Evolutionary conservation across 2,329 filamentous ascomycete species (phyloP), one percentile per base, ranked within the genome.

Genomic region (Myriangium duriaei): DNA sequence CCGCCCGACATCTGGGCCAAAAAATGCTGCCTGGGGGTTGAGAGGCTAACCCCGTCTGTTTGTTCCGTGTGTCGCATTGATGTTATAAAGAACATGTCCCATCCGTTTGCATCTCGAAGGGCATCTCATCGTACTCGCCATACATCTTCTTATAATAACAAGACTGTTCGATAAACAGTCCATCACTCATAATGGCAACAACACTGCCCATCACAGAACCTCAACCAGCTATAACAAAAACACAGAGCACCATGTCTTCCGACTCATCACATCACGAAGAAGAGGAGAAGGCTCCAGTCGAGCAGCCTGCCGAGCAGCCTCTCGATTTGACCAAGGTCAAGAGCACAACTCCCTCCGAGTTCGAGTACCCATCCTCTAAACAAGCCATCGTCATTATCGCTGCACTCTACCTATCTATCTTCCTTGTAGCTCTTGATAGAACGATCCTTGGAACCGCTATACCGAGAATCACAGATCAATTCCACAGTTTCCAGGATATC

Each of bases 371-470:
- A 1, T 53, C 50, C 14, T 37, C 42, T 2, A 49, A 46, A 39
- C 50, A 55, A 39, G 47, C 59, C n/a, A 40, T 41, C 2, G 45
- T 58, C 29, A 59, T 60, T 44, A 52, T 52, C 9, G 47, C 53
- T 17, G 57, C 54, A 4, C 44, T 60, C 11, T 54, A 51, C 39
- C 45, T 60, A 9, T 51, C 55, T 1, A 49, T 56, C 30, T 53
- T 56, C 41, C 51, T 48, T 30, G 47, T 56, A 43, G 49, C 51
- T 4, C 41, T 55, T 11, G 62, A 67, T 49, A 63, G 64, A 42
- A 67, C 63, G n/a, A 67, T 66, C 42, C 63, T 68, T 31, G 56
- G 59, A 10, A 66, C 63, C 2, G 65, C 65, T 4, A 67, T 68
- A 32, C 63, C 64, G 9, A 52, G 54, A 16, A 68, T 68, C 43